These are phyloP conservation scores for Rhodamnia argentea DNA, from an alignment of 345 rosid species.

Conservation along the genomic window DNA sequence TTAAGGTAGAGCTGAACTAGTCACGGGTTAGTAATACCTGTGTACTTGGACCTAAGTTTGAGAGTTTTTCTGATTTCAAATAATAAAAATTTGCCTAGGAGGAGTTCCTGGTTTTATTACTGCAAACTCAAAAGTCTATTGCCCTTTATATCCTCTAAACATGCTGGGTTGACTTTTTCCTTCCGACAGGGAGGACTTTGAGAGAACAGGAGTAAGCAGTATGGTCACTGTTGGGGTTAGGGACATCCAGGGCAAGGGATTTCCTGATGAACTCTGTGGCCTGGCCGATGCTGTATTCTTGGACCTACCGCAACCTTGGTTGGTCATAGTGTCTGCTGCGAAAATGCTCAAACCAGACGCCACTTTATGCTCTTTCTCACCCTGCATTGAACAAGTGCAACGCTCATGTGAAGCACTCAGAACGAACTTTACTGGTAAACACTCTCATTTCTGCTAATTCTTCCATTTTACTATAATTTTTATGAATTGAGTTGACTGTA, in stretches of 20 bases:
- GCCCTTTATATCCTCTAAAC: neutral
- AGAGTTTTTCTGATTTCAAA: neutral
- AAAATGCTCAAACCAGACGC: slow-evolving; percentile 84
- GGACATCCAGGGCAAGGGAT: slow-evolving; percentile 87
- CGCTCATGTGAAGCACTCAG: slow-evolving; percentile 68
- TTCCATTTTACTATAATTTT: neutral
- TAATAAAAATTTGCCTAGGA: neutral
- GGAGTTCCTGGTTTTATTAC: neutral
- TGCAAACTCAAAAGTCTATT: neutral
- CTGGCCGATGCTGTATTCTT: slow-evolving; percentile 63
- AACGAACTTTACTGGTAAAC: slow-evolving; percentile 56
- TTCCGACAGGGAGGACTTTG: slow-evolving; percentile 69
- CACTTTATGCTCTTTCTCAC: slow-evolving; percentile 78
- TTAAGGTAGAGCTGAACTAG: neutral
- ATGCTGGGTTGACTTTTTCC: neutral
- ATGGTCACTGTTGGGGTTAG: slow-evolving; percentile 72
- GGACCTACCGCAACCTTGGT: slow-evolving; percentile 85
- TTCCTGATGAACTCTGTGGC: slow-evolving; percentile 56
- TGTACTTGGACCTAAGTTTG: neutral
- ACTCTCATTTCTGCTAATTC: neutral
- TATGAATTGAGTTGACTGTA: neutral
- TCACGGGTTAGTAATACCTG: neutral
- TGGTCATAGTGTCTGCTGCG: slow-evolving; percentile 67
- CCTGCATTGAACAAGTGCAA: slow-evolving; percentile 94
- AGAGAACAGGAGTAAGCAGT: slow-evolving; percentile 59